Evolutionary conservation across 2,329 filamentous ascomycete genomes (phyloP), one percentile per base, ranked within the genome.

Genomic region (Stachybotrys echinatus): DNA sequence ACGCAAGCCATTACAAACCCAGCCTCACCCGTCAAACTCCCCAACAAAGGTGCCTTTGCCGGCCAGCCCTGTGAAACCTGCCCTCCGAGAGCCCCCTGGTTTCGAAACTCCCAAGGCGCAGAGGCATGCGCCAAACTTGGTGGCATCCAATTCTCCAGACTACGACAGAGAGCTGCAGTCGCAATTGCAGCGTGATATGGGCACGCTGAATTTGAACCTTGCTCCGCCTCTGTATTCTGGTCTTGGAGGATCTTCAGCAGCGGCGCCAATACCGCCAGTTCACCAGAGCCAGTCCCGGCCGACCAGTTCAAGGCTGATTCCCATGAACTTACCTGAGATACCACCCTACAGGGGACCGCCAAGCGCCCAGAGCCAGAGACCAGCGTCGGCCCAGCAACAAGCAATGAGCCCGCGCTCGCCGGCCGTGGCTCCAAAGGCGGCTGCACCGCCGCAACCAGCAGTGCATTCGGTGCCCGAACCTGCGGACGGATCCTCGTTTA

Each of bases 121-220:
- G 45, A 73, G 73, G 49, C 69, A 78, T 40, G 71, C 74, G 57
- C 74, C 77, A 17, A 72, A 74, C 6, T 61, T 71, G 8, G 72
- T 75, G 6, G 63, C 71, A 4, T 67, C 72, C 18, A 74, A 76
- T 48, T 81, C 81, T 4, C 73, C 76, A 8, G 82, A 84, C 51
- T 84, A 84, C 56, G 83, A 86, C 56, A 72, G 74, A 43, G 75
- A 78, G 40, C 63, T 85, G 40, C 82, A 84, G 52, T 77, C 81
- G 38, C 81, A 87, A 61, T 65, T 87, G n/a, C 80, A 81, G 55
- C 76, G 76, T 50, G 83, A 86, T 54, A 79, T 86, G 70, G 73
- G 73, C 23, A 73, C 74, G 55, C 67, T 86, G 55, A 81, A 77
- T 49, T 65, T 86, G 42, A 61, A 61, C 40, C 52, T 67, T 22